phyloP scores from a whole-genome alignment of 805 yeast genomes.

The Saccharomycopsis sp. region DNA sequence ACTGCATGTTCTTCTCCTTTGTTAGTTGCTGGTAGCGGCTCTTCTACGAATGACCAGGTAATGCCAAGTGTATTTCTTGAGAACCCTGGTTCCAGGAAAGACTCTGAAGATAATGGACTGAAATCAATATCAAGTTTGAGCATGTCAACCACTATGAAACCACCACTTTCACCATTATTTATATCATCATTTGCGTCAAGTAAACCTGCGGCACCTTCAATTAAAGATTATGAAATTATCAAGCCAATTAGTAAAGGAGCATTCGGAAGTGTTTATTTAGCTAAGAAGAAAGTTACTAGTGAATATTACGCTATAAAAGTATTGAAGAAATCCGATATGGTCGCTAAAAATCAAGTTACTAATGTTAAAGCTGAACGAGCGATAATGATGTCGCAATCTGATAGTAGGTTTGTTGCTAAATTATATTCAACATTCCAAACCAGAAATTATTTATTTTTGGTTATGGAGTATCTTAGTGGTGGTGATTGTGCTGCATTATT shows the following conservation, averaged over 20 bases:
- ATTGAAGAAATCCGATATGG: conserved; percentile 88
- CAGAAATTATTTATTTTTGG: conserved; percentile 76
- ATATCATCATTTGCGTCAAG: conserved; percentile 53
- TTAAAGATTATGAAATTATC: conserved; percentile 80
- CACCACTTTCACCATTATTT: conserved; percentile 75
- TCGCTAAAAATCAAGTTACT: conserved; percentile 91
- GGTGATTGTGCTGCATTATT: conserved; percentile 91
- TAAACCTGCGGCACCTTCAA: conserved; percentile 57
- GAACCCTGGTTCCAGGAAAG: conserved; percentile 10
- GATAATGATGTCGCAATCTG: conserved; percentile 95
- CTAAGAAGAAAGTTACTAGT: conserved; percentile 77
- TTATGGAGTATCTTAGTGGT: conserved; percentile 94
- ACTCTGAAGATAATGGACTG: conserved; percentile 8
- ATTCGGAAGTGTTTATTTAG: conserved; percentile 89
- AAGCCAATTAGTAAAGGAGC: conserved; percentile 97
- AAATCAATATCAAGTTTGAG: not conserved
- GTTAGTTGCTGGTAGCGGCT: conserved; percentile 39
- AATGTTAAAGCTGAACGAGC: conserved; percentile 94
- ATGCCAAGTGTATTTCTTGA: conserved; percentile 16
- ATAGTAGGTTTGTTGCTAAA: conserved; percentile 88
- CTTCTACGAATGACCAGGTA: too few species aligned
- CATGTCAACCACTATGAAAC: conserved; percentile 29
- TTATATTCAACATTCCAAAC: conserved; percentile 85
- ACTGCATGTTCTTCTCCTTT: conserved; percentile 45
- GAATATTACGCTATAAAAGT: conserved; percentile 95